Evolutionary conservation across 306 rosid genomes (phyloP).

Genomic region (Coriaria nepalensis): DNA sequence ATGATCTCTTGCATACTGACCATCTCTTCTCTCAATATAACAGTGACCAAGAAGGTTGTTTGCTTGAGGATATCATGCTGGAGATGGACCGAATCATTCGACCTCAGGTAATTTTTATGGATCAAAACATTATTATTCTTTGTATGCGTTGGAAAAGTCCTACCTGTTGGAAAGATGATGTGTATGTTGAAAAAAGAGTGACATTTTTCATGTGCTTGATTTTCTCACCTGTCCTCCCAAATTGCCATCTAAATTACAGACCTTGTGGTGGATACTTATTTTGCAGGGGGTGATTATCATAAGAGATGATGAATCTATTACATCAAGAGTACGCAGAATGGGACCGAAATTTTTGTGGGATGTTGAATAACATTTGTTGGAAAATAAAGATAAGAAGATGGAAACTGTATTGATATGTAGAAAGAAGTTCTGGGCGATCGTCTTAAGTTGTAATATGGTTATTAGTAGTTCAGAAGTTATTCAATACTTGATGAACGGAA

Average conservation of each 20-base stretch:
- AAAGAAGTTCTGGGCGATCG: conserved; percentile 85
- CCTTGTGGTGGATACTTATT: conserved; percentile 6
- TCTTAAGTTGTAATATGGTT: conserved; percentile 15
- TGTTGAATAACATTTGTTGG: conserved; percentile 40
- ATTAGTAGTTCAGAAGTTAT: too few species aligned
- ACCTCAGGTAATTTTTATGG: conserved; percentile 49
- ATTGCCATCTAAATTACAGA: not conserved
- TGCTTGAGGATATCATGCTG: conserved; percentile 71
- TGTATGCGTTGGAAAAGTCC: not conserved
- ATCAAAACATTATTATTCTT: conserved; percentile 2
- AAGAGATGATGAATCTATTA: conserved; percentile 46
- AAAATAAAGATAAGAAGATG: conserved; percentile 50
- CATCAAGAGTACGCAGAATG: conserved; percentile 45
- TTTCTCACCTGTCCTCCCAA: not conserved
- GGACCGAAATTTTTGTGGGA: conserved; percentile 76
- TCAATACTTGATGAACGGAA: too few species aligned
- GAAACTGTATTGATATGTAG: conserved; percentile 66
- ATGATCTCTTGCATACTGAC: conserved; percentile 73
- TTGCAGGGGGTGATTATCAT: conserved; percentile 71
- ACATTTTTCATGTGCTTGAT: too few species aligned
- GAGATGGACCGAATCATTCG: conserved; percentile 87
- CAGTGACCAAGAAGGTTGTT: conserved; percentile 41
- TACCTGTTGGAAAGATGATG: too few species aligned
- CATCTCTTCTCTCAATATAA: conserved; percentile 64
- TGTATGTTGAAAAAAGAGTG: too few species aligned